A percentile compares a stretch with the other conserved stretches of the same genome.
Conservation (phyloP, 1,284 basidiomycete species). For the Austropuccinia psidii region DNA sequence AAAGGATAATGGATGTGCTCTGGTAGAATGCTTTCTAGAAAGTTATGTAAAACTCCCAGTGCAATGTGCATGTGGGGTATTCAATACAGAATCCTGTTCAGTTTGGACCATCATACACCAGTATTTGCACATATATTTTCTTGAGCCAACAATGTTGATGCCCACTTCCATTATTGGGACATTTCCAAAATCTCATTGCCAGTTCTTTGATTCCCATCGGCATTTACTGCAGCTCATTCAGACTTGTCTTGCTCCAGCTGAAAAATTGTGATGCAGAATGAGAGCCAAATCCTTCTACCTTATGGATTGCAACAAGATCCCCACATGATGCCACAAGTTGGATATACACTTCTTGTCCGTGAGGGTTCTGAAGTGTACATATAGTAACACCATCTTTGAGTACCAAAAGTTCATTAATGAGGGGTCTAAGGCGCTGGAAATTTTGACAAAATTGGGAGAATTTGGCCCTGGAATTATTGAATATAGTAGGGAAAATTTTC, state of each 20-base stretch:
- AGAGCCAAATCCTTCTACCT: conserved; percentile 13
- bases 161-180: not conserved
- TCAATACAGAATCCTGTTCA: conserved; percentile 1
- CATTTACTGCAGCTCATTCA: not conserved
- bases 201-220: not conserved
- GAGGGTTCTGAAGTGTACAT: not conserved
- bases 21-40: conserved; percentile 10
- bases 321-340: not conserved
- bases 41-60: conserved; percentile 21
- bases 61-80: not conserved
- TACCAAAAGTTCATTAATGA: not conserved
- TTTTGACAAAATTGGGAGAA: not conserved
- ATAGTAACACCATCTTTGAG: not conserved
- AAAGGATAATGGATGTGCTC: conserved; percentile 12
- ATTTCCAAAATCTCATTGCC: not conserved
- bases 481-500: not conserved
- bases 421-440: not conserved
- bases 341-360: not conserved
- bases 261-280: not conserved
- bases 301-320: conserved; percentile 17
- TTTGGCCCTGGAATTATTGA: not conserved
- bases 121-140: not conserved
- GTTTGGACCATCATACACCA: not conserved
- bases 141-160: not conserved
- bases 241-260: not conserved